These are phyloP conservation scores for Penicillium frequentans DNA, from an alignment of 2,329 filamentous ascomycete genomes.

Conservation along the genomic window DNA sequence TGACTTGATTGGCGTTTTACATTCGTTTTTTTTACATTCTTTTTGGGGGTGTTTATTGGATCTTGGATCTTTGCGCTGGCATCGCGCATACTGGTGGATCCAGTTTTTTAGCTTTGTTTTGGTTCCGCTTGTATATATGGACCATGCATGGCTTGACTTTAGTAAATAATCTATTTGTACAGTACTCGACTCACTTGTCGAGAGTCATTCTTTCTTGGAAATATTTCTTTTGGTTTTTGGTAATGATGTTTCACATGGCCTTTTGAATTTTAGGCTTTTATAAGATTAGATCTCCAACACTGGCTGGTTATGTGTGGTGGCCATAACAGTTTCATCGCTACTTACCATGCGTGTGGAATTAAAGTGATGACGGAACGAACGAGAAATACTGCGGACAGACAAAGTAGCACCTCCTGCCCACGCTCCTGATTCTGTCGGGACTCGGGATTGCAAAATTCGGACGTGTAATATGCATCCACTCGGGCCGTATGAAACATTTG, in stretches of 20 bases:
- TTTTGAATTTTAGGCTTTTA: too few relatives aligned
- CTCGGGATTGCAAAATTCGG: not conserved
- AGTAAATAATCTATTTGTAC: constrained; percentile 21
- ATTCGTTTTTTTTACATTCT: not conserved
- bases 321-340: too few relatives aligned
- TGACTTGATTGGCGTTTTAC: not conserved
- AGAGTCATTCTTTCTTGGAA: not conserved
- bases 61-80: constrained; percentile 7
- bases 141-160: constrained; percentile 2
- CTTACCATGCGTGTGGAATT: constrained; percentile 75
- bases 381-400: constrained; percentile 80
- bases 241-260: too few relatives aligned
- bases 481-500: too few relatives aligned
- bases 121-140: constrained; percentile 19
- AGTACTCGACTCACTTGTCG: constrained; percentile 8
- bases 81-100: constrained; percentile 4
- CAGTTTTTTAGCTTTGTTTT: not conserved
- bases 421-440: too few relatives aligned
- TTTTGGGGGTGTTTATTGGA: not conserved
- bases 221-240: too few relatives aligned
- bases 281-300: too few relatives aligned
- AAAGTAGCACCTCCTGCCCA: constrained; percentile 61
- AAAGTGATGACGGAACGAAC: constrained; percentile 78
- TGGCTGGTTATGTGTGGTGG: too few relatives aligned
- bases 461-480: too few relatives aligned